Evolutionary conservation across 768 basidiomycete species (phyloP).

Genomic region (Harrya chromipes): DNA sequence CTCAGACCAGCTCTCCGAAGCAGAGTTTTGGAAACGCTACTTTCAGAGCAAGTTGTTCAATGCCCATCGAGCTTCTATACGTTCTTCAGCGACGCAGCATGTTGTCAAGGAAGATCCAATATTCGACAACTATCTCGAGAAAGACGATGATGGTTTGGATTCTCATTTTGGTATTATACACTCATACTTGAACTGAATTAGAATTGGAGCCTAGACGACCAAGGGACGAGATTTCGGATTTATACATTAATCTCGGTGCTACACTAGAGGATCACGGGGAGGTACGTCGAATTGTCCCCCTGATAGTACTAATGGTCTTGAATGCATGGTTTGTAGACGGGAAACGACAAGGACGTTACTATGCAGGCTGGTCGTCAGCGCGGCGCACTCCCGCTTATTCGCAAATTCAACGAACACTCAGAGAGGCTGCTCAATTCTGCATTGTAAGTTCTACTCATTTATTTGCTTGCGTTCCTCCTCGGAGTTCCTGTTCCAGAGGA

Average conservation of each 20-base stretch:
- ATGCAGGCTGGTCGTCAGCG: constrained; percentile 94
- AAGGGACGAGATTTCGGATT: constrained; percentile 63
- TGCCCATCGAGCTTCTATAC: constrained; percentile 89
- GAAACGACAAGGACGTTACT: constrained; percentile 86
- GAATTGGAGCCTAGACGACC: constrained; percentile 75
- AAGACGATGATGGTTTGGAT: constrained; percentile 84
- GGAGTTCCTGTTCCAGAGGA: constrained; percentile 37
- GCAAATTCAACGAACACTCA: constrained; percentile 98
- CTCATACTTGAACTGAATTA: constrained; percentile 26
- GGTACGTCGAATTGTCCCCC: constrained; percentile 38
- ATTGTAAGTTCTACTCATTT: constrained; percentile 44
- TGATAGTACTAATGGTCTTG: not conserved
- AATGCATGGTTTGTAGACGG: constrained; percentile 51
- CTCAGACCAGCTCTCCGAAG: constrained; percentile 68
- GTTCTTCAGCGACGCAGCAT: constrained; percentile 78
- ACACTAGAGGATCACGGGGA: constrained; percentile 90
- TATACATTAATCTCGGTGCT: constrained; percentile 82
- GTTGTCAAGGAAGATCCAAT: constrained; percentile 89
- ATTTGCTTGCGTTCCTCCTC: not conserved
- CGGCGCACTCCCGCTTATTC: constrained; percentile 85
- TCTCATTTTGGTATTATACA: not conserved
- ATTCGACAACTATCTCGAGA: constrained; percentile 95
- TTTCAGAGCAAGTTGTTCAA: constrained; percentile 96
- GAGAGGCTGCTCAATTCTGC: constrained; percentile 82
- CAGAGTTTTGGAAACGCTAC: constrained; percentile 95